Base-by-base conservation (phyloP, 2,329 filamentous ascomycete species). In the Fusarium pseudonygamai region DNA sequence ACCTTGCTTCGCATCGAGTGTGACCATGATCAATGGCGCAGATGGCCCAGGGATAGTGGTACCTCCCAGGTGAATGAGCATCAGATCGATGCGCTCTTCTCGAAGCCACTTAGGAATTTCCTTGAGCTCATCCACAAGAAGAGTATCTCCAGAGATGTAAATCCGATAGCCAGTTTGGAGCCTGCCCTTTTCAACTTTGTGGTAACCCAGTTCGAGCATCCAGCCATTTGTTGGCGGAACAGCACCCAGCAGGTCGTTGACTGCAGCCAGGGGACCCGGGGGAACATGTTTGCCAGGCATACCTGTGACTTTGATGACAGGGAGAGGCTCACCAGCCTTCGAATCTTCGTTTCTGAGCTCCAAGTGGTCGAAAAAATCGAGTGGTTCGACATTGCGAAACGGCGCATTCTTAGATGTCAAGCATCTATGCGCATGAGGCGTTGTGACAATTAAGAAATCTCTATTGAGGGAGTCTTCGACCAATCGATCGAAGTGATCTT, bases 141-240 rank as follows among this genome's bases (percentile, higher is more conserved):
- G 82, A 5, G 90, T 92, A 77, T 93, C 90, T 26, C 90, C 90
- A 0, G 89, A 89, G 67, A 92, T 92, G 80, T 92, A 92, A 75
- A 92, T 91, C 20, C 87, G 80, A 75, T 90, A 90, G 3, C 88
- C 87, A 28, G 80, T 83, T 16, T 84, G 77, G 66, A 88, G 84
- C 8, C 75, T 71, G 7, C 68, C 62, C 37, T 62, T 64, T n/a
- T n/a, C 49, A 11, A 16, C 47, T n/a, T 59, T 57, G 15, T 67
- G 40, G 72, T 87, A 85, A 3, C 90, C 90, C 15, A 92, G 80
- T 78, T 92, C 90, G 8, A 92, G 69, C 81, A 92, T 87, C 89
- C 90, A 92, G 37, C 90, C 90, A 76, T 92, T 92, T 3, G 88
- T 91, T 5, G 90, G 91, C 9, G 90, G 91, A 8, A 92, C 86